Evolutionary conservation across 23 red algal species (phyloP).

Genomic region (Pyropia yezoensis): DNA sequence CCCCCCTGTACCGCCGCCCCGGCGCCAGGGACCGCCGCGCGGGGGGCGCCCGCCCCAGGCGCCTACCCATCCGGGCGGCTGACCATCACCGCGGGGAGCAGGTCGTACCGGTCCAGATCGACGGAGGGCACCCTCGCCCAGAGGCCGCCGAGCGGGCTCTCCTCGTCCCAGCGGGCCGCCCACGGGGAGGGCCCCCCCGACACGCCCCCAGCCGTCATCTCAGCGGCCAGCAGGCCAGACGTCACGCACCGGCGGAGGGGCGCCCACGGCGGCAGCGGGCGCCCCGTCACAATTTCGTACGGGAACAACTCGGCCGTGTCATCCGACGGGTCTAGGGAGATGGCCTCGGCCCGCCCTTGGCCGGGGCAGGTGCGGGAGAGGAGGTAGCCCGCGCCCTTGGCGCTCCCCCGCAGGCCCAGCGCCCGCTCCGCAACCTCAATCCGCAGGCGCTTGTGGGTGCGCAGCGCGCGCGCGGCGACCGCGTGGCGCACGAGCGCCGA

Average conservation of each 20-base stretch:
- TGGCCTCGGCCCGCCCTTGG: neutral
- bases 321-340: conserved; percentile 1
- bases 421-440: conserved; percentile 27
- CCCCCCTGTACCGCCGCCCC: neutral
- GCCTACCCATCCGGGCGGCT: conserved; percentile 1
- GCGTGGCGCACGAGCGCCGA: conserved; percentile 23
- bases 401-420: conserved; percentile 44
- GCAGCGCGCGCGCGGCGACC: conserved; percentile 14
- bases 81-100: conserved; percentile 29
- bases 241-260: conserved; percentile 53
- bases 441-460: conserved; percentile 8
- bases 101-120: conserved; percentile 67
- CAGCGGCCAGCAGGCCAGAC: conserved; percentile 48
- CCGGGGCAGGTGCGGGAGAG: conserved; percentile 9
- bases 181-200: conserved; percentile 35
- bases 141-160: conserved; percentile 49
- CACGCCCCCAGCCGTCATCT: conserved; percentile 18
- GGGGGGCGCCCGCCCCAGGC: neutral
- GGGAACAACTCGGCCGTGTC: conserved; percentile 41
- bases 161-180: conserved; percentile 29
- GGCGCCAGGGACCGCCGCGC: neutral
- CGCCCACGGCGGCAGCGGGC: conserved; percentile 56
- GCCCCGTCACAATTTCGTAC: conserved; percentile 51
- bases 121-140: conserved; percentile 63
- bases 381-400: conserved; percentile 41